These are phyloP conservation scores for Vaccinium macrocarpon DNA, from an alignment of 148 eudicot genomes.

Conservation along the genomic window DNA sequence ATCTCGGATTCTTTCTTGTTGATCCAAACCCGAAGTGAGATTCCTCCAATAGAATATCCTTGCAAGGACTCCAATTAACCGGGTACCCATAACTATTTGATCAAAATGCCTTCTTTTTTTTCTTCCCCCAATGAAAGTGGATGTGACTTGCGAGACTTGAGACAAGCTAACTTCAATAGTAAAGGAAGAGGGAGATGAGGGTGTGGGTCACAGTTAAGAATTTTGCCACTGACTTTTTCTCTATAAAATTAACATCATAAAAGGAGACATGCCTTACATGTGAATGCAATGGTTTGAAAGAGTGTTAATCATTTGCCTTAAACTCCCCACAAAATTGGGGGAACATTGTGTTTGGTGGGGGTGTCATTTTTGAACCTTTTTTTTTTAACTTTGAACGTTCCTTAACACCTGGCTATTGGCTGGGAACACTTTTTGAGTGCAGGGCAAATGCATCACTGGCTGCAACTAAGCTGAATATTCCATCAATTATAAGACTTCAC, in stretches of 20 bases:
- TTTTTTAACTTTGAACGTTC: not conserved
- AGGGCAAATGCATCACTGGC: slow-evolving; percentile 9
- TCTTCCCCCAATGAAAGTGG: not conserved
- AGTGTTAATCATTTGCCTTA: not conserved
- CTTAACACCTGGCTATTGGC: not conserved
- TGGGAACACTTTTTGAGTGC: not conserved
- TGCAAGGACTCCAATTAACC: not conserved
- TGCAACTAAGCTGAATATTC: not conserved
- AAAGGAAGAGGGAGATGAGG: not conserved
- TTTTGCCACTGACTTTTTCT: not conserved
- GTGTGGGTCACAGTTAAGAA: not conserved
- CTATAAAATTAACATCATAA: not conserved
- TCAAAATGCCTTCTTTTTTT: not conserved
- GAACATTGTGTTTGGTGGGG: not conserved
- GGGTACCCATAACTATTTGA: not conserved
- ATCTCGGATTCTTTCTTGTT: not conserved
- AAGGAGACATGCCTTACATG: not conserved
- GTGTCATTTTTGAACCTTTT: not conserved
- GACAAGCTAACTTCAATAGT: not conserved
- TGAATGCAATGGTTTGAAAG: not conserved
- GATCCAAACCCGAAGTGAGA: not conserved
- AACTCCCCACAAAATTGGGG: not conserved
- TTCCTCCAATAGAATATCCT: not conserved
- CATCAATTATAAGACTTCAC: not conserved
- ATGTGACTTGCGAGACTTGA: not conserved